phyloP scores from a whole-genome alignment of 148 eudicot genomes.

The Nepenthes mirabilis region DNA sequence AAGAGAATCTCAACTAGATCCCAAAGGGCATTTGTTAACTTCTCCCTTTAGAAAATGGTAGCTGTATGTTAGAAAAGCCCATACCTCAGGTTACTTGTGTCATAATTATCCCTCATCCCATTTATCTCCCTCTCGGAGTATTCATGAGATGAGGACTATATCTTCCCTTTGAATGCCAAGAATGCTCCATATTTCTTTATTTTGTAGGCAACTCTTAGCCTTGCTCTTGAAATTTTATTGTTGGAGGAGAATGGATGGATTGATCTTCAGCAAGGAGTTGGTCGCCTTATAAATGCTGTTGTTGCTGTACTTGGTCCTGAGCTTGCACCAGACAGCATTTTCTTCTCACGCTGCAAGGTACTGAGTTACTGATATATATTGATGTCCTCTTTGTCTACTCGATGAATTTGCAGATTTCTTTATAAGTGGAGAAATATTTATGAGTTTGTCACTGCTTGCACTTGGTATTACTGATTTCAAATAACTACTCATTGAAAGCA shows the following conservation, averaged over 20 bases:
- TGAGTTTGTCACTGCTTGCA: too few species aligned
- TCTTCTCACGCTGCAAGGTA: conserved; percentile 99
- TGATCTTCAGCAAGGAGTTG: conserved; percentile 92
- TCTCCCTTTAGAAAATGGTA: too few species aligned
- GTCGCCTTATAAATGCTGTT: conserved; percentile 94
- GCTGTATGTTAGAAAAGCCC: too few species aligned
- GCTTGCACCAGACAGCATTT: conserved; percentile 93
- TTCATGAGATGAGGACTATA: too few species aligned
- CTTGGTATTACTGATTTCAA: too few species aligned
- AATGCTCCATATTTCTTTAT: conserved; percentile 1
- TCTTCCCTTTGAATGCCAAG: conserved; percentile 2
- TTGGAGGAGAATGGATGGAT: conserved; percentile 87
- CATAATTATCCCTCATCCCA: too few species aligned
- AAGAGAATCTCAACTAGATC: too few species aligned
- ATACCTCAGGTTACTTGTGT: background rate
- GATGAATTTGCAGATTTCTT: background rate
- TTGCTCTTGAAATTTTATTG: conserved; percentile 82
- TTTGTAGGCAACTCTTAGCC: conserved; percentile 81
- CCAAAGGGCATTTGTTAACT: too few species aligned
- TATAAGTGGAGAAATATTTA: background rate
- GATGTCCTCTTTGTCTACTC: background rate
- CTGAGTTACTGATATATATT: background rate
- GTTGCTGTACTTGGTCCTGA: conserved; percentile 99
- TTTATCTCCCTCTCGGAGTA: too few species aligned
- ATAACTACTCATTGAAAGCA: too few species aligned